Conservation (phyloP, 805 yeast genomes). For the Suhomyces xylopsoci region DNA sequence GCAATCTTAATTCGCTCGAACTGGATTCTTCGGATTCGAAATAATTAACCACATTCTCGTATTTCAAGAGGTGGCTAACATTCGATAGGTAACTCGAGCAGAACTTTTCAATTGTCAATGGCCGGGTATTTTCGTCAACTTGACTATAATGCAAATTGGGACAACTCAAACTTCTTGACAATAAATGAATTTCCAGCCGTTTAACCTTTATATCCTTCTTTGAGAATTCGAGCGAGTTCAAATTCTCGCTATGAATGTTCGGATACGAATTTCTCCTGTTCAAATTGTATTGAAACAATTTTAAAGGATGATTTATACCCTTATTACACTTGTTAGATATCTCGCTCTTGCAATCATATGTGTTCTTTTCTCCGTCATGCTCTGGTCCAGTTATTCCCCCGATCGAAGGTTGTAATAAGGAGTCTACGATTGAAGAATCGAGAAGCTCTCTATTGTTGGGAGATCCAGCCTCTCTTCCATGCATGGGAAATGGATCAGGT, state of each 20-base stretch:
- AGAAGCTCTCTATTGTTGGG: background rate
- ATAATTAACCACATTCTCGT: slow-evolving; percentile 16
- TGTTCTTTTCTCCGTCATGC: background rate
- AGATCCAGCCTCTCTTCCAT: background rate
- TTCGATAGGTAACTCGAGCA: slow-evolving; percentile 15
- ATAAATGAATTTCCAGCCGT: background rate
- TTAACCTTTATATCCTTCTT: slow-evolving; percentile 5
- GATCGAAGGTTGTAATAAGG: slow-evolving; percentile 12
- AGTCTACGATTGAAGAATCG: slow-evolving; percentile 9
- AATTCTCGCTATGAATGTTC: slow-evolving; percentile 15
- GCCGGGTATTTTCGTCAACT: background rate
- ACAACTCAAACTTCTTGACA: slow-evolving; percentile 22
- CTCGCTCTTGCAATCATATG: slow-evolving; percentile 1
- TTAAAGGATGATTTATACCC: slow-evolving; percentile 5
- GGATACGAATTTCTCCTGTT: slow-evolving; percentile 39
- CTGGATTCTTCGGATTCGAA: slow-evolving; percentile 3
- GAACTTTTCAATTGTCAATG: slow-evolving; percentile 16
- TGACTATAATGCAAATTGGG: slow-evolving; percentile 15
- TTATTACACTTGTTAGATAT: background rate
- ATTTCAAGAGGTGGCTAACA: slow-evolving; percentile 16
- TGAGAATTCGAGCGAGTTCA: slow-evolving; percentile 19
- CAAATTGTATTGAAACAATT: slow-evolving; percentile 14
- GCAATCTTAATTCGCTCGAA: background rate
- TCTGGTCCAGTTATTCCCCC: slow-evolving; percentile 9
- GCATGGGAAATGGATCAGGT: background rate